Base-by-base conservation (phyloP, 345 rosid genomes). In the Gossypium mustelinum region DNA sequence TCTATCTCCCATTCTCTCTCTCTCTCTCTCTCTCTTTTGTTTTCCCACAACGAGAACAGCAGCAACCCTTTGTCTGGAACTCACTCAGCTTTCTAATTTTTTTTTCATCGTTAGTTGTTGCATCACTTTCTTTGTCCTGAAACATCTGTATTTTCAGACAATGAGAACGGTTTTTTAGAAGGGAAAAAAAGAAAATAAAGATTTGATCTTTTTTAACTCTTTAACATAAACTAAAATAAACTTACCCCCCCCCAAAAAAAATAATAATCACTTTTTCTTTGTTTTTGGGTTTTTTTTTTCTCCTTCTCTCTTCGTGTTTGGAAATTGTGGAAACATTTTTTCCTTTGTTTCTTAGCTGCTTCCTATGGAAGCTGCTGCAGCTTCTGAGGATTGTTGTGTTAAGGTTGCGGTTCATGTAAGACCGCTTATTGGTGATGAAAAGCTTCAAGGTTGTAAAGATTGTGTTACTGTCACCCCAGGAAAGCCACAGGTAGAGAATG, bases 361-460 rank as follows among this genome's bases (percentile, higher is more conserved):
- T 57, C 82, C 72, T 48, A 86, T 88, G 92, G 90, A 87, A 80
- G 83, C 88, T 60, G 68, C 76, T 52, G 73, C 81, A 71, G 68
- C 80, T 52, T 85, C 86, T 0, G 97, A 92, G 86, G 92, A 92
- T 79, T 96, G 99, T 48, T 96, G 94, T 62, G 98, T 96, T 25
- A 96, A 93, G 78, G 99, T 96, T 70, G 94, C 99, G 12, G 97
- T 96, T 63, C 99, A 96, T 65, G 78, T 96, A n/a, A 86, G 99
- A 77, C 99, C 99, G 14, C 93, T 96, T 70, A 91, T 96, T 79
- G 94, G 89, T 29, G 99, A 96, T 55, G 99, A 96, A 82, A 82
- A 82, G 68, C 85, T 91, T 66, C 97, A 91, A 78, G 99, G 99
- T 2, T 96, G 98, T 84, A 83, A 91, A 81, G 99, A 96, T 80